Base-by-base conservation (phyloP, 2,329 filamentous ascomycete species). In the Byssoonygena ceratinophila region DNA sequence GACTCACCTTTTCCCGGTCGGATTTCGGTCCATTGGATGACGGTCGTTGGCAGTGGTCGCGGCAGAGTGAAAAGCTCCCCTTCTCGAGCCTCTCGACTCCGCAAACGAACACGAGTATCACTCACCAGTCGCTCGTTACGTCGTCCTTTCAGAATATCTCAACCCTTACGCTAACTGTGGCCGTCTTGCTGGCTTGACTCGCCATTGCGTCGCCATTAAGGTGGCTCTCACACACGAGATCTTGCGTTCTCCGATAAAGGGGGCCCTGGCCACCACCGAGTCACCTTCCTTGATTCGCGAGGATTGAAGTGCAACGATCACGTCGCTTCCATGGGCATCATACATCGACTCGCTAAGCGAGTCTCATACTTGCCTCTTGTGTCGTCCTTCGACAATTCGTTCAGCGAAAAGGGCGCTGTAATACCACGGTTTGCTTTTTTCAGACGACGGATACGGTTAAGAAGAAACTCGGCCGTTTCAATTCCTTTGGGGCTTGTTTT, bases 401-500 rank as follows among this genome's bases (percentile, higher is more conserved):
- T 72, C 58, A 62, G 68, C 59, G 70, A 71, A 60, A 68, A 76
- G 65, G 65, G 67, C 55, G 61, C 61, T 57, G 61, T 60, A 51
- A 59, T 64, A 49, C 73, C 78, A 16, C 74, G 75, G 62, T 75
- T 94, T 63, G 84, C 85, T 57, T 94, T 96, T 69, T 87, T 97
- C 68, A 79, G 83, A 61, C 81, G 87, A 65, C 87, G 91, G 48
- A 80, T 98, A 75, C 83, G 90, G 61, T 74, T 98, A 73, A 85
- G 83, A 71, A 87, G 88, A 63, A 95, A 94, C 71, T 96, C 90
- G 52, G 86, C 84, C 64, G 82, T 96, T 68, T 95, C 91, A 48
- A 84, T 97, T 66, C 92, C 92, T 23, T 75, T 98, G 49, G 91
- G 91, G 60, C 82, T 96, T 65, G 88, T 97, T 61, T 78, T 98